phyloP scores from a whole-genome alignment of 345 rosid genomes.

The Capsella bursapastoris region DNA sequence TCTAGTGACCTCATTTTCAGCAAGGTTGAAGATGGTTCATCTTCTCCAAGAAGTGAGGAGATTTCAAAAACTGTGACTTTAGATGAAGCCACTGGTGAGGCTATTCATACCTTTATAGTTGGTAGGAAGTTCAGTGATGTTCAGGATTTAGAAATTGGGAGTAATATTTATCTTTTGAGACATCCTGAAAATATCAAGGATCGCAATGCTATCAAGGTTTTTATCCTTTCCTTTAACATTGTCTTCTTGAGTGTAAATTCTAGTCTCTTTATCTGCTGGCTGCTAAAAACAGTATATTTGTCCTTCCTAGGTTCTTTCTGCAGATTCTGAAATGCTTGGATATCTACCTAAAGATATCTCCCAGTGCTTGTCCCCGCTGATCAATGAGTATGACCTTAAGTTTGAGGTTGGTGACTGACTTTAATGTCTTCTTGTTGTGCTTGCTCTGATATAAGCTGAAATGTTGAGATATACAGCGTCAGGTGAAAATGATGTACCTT shows the following conservation, averaged over 20 bases:
- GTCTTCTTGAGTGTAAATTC: constrained; percentile 6
- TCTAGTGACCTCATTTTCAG: constrained; percentile 23
- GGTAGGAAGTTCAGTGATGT: constrained; percentile 81
- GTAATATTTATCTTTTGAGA: constrained; percentile 59
- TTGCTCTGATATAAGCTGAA: constrained; percentile 20
- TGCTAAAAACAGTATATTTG: background rate
- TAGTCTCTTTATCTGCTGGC: constrained; percentile 15
- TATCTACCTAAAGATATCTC: constrained; percentile 82
- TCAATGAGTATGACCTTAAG: constrained; percentile 56
- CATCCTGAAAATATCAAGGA: constrained; percentile 79
- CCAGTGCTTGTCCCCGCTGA: constrained; percentile 68
- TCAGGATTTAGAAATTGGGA: constrained; percentile 57
- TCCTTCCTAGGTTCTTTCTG: constrained; percentile 64
- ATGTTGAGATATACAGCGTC: background rate
- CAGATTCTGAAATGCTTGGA: constrained; percentile 70
- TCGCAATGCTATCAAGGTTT: constrained; percentile 78
- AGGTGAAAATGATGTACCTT: constrained; percentile 1
- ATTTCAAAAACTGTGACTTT: constrained; percentile 7
- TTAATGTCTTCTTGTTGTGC: background rate
- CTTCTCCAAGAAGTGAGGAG: constrained; percentile 39
- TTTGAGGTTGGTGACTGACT: constrained; percentile 65
- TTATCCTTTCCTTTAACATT: constrained; percentile 12
- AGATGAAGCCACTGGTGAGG: constrained; percentile 45
- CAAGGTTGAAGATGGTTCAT: constrained; percentile 37
- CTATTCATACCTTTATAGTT: constrained; percentile 75